phyloP scores from a whole-genome alignment of 2,329 filamentous ascomycete species.

The Colletotrichum tanaceti region DNA sequence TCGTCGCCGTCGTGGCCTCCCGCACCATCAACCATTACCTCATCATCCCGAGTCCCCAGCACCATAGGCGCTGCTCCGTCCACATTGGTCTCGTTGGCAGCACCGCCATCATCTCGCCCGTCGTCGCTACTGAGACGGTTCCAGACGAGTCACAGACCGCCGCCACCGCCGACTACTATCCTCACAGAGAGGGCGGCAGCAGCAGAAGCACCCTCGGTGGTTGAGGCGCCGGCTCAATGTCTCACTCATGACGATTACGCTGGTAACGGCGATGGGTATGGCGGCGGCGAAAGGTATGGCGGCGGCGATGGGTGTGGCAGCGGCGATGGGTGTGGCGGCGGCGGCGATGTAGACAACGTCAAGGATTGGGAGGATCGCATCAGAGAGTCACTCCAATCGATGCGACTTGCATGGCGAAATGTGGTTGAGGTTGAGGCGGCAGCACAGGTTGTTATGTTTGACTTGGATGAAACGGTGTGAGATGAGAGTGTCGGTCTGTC shows the following conservation, averaged over 20 bases:
- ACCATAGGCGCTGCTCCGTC: background rate
- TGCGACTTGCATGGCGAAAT: background rate
- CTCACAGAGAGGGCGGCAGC: background rate
- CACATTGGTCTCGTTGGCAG: background rate
- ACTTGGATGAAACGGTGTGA: background rate
- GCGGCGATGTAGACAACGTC: background rate
- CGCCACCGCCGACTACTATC: background rate
- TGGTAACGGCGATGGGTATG: background rate
- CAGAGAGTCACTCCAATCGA: background rate
- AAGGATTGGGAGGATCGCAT: background rate
- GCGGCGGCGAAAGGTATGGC: background rate
- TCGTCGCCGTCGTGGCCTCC: background rate
- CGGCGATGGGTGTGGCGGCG: background rate
- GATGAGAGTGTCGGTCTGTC: background rate
- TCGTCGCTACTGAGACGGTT: background rate
- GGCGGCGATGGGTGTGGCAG: background rate
- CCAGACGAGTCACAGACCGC: background rate
- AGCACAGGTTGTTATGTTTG: background rate
- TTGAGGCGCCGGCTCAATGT: background rate
- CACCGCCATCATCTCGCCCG: background rate
- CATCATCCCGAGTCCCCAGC: background rate
- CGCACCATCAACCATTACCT: background rate
- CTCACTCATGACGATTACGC: too few species aligned
- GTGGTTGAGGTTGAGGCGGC: background rate
- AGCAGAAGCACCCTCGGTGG: background rate